phyloP scores from a whole-genome alignment of 179 eudicot genomes.

The Dionaea muscipula region DNA sequence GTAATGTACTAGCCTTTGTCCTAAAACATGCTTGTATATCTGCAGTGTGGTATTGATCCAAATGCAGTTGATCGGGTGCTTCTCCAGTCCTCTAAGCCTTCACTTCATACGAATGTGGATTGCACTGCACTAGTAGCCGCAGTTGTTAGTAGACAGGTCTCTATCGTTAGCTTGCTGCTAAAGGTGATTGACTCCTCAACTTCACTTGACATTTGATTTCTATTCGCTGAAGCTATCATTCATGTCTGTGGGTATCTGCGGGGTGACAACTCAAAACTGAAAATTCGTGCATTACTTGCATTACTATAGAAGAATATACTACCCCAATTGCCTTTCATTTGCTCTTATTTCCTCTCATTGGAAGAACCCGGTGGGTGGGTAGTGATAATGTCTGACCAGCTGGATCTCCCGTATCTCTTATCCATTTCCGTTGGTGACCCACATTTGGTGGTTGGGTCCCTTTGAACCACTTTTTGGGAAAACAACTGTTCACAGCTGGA shows the following conservation, averaged over 20 bases:
- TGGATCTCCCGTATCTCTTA: not conserved
- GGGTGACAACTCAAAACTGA: not conserved
- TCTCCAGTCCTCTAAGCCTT: constrained; percentile 70
- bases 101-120: constrained; percentile 60
- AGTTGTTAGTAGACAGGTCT: constrained; percentile 61
- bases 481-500: constrained; percentile 33
- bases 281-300: not conserved
- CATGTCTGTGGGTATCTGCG: constrained; percentile 1
- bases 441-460: constrained; percentile 14
- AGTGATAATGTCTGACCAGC: too few species aligned
- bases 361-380: too few species aligned
- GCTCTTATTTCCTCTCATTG: too few species aligned
- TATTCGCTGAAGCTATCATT: not conserved
- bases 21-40: constrained; percentile 7
- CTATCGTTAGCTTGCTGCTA: constrained; percentile 56
- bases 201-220: not conserved
- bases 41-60: constrained; percentile 72
- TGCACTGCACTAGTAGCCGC: constrained; percentile 84
- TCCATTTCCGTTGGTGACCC: not conserved
- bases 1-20: not conserved
- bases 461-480: constrained; percentile 9
- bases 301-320: too few species aligned
- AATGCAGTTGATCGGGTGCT: constrained; percentile 58
- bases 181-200: constrained; percentile 32
- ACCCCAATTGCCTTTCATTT: too few species aligned